phyloP scores from a whole-genome alignment of 2,329 filamentous ascomycete genomes.

The Botrytis pseudocinerea region DNA sequence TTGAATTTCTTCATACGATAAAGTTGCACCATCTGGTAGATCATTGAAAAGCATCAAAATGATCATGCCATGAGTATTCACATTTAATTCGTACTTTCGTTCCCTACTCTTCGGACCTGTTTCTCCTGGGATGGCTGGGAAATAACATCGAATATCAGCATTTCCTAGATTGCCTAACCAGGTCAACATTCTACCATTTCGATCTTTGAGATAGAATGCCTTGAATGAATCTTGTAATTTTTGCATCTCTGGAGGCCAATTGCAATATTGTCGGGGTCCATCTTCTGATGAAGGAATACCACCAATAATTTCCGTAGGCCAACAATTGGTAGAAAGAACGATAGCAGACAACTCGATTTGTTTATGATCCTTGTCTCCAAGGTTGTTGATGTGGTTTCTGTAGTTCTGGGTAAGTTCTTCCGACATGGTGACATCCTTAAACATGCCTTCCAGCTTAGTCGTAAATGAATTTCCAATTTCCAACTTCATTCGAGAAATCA shows the following conservation, averaged over 20 bases:
- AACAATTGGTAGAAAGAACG: slow-evolving; percentile 89
- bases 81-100: slow-evolving; percentile 83
- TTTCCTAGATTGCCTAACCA: slow-evolving; percentile 75
- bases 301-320: slow-evolving; percentile 88
- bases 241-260: slow-evolving; percentile 73
- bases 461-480: slow-evolving; percentile 95
- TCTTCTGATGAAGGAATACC: slow-evolving; percentile 53
- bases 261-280: slow-evolving; percentile 54
- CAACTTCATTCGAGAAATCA: slow-evolving; percentile 96
- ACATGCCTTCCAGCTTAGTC: slow-evolving; percentile 92
- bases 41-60: slow-evolving; percentile 90
- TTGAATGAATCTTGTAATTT: slow-evolving; percentile 81
- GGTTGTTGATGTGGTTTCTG: slow-evolving; percentile 61
- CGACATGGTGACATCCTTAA: slow-evolving; percentile 90
- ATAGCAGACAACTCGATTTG: slow-evolving; percentile 79
- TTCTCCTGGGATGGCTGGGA: slow-evolving; percentile 72
- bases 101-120: slow-evolving; percentile 59
- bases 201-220: slow-evolving; percentile 82
- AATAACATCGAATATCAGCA: slow-evolving; percentile 79
- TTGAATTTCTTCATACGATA: slow-evolving; percentile 77
- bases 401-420: slow-evolving; percentile 79
- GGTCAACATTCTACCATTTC: slow-evolving; percentile 83
- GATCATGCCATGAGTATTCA: slow-evolving; percentile 90
- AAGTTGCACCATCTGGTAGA: slow-evolving; percentile 51
- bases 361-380: slow-evolving; percentile 55